Evolutionary conservation across 2,329 filamentous ascomycete genomes (phyloP), one percentile per base, ranked within the genome.

Genomic region (Diplodia mutila): DNA sequence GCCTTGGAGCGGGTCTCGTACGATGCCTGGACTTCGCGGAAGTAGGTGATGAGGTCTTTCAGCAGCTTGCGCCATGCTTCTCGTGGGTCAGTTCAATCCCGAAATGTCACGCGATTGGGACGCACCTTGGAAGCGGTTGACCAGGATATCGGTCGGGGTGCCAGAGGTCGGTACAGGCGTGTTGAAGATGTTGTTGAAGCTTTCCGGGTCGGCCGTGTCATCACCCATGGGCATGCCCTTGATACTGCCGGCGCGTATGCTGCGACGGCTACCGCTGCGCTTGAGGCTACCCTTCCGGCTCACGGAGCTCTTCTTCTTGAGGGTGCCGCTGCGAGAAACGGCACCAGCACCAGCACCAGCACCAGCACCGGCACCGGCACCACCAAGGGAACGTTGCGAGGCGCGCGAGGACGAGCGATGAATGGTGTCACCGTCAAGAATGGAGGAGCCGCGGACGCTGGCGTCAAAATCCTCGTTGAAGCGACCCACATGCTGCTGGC

Each of bases 41-140:
- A 98, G 78, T 97, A 98, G 67, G 91, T 83, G 71, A 98, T 97
- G 53, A 98, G 85, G 72, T 97, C 94, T 78, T 98, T 98, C 65
- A 99, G 86, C 16, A 97, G 86, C 82, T 97, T 97, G 73, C 95
- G 89, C 95, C 95, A 99, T 63, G 91, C 93, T 96, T 46, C 32
- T 37, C 21, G 29, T 3, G 61, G 34, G 61, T 65, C 11, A 68
- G 42, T 21, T n/a, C 16, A 23, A 27, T 16, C 18, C 32, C 32
- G 25, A n/a, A 25, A 39, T 8, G 6, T 23, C 68, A 57, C 59
- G 66, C 46, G 25, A 7, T 1, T 9, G 27, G 42, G 27, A 75
- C 87, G 69, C 85, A 93, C 93, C 87, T 84, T 97, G 92, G 77
- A 99, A 99, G 66, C 95, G 88, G 73, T 89, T 92, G 52, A 93